Base-by-base conservation (phyloP, 345 rosid genomes). In the Brassica juncea region DNA sequence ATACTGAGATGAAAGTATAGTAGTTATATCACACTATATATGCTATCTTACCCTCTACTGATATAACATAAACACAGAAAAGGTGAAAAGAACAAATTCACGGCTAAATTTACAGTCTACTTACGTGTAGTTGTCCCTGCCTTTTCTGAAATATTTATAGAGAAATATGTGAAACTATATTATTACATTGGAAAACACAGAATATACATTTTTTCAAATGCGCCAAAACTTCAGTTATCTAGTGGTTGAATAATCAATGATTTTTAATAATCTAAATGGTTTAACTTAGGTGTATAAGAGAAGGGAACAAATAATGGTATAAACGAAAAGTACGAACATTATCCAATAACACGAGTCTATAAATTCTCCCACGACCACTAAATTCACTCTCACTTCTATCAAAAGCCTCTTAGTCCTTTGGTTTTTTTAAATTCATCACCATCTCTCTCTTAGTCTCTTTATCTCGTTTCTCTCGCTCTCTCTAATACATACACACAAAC, bases 321-420 rank as follows among this genome's bases (percentile, higher is more conserved):
- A 52, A 52, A 52, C 21, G 58, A n/a, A 49, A 44, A 77, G 70
- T 61, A 70, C 62, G 21, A 61, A 47, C 66, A 14, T 61, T 70
- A 62, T 70, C 82, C 65, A 58, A 66, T 57, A 66, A 8, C 63
- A 57, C 19, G 10, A 49, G 47, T 31, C 75, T 77, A 77, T 77
- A 77, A 47, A 77, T 63, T 52, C 76, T 54, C 11, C 49, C 57
- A 59, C 61, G 31, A 34, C 70, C 76, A 70, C 52, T 62, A 39
- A 16, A 15, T 35, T 77, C 71, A 77, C 57, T 63, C 65, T 21
- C 39, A 62, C 14, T 70, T 77, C 70, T 49, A 76, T 5, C 54
- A 69, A 70, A 63, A 34, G 14, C 44, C 23, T 68, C 72, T 68
- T 47, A 5, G 15, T 47, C 54, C 55, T 47, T 47, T 47, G 55